Conservation (phyloP, 148 eudicot genomes). For the Euryodendron excelsum region DNA sequence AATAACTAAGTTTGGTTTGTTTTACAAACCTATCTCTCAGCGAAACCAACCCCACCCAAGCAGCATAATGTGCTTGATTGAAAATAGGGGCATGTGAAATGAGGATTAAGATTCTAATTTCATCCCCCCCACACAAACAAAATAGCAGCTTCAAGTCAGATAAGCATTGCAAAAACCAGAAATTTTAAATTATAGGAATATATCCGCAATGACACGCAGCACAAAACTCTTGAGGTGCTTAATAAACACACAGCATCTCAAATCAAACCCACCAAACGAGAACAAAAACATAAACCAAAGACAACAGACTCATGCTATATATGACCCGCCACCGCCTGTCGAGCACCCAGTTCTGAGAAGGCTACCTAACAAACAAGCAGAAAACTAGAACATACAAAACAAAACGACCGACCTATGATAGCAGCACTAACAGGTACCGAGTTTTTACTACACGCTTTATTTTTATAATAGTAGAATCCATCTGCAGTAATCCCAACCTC, state of each 20-base stretch:
- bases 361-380: neutral
- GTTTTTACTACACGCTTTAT: neutral
- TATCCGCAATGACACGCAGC: neutral
- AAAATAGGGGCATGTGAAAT: too few relatives aligned
- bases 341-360: neutral
- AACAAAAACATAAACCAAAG: neutral
- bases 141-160: too few relatives aligned
- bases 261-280: neutral
- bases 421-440: neutral
- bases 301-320: neutral
- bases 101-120: too few relatives aligned
- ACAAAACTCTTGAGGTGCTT: neutral
- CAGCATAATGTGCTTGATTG: too few relatives aligned
- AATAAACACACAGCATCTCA: neutral
- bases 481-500: neutral
- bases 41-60: too few relatives aligned
- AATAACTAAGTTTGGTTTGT: too few relatives aligned
- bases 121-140: too few relatives aligned
- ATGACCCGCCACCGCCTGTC: slow-evolving; percentile 6
- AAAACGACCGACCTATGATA: neutral
- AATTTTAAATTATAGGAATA: too few relatives aligned
- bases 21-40: too few relatives aligned
- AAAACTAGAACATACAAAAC: neutral
- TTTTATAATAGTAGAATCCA: neutral
- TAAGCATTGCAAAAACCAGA: too few relatives aligned